These are phyloP conservation scores for Begonia peltatifolia DNA, from an alignment of 306 rosid genomes.

Conservation along the genomic window DNA sequence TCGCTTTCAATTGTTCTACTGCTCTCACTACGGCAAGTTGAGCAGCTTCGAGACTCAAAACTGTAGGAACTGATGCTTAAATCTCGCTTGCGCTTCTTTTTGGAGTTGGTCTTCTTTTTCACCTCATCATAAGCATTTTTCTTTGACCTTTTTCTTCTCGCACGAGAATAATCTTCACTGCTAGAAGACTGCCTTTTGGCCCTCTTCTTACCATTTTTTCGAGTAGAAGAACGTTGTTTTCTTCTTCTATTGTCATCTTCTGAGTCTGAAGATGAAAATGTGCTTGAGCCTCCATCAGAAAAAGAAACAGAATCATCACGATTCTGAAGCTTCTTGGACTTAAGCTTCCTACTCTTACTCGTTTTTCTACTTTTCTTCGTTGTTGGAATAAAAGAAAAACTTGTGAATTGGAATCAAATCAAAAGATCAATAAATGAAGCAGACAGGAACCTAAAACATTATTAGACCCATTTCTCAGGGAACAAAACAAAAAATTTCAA, in stretches of 20 bases:
- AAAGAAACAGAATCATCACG: constrained; percentile 31
- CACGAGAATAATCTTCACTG: constrained; percentile 29
- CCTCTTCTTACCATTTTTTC: constrained; percentile 45
- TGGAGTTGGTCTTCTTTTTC: constrained; percentile 26
- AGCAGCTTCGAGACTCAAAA: constrained; percentile 30
- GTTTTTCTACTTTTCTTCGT: constrained; percentile 33
- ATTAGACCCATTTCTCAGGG: not conserved
- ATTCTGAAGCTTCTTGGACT: constrained; percentile 51
- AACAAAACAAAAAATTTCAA: not conserved
- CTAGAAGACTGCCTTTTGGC: constrained; percentile 26
- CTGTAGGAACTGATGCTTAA: constrained; percentile 26
- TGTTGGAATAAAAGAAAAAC: constrained; percentile 17
- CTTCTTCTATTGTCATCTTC: constrained; percentile 35
- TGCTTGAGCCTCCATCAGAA: constrained; percentile 22
- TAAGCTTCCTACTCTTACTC: constrained; percentile 26
- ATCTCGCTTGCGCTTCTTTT: constrained; percentile 48
- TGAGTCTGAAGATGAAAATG: constrained; percentile 32
- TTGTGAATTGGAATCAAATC: not conserved
- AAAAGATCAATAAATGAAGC: not conserved
- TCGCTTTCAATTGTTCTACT: constrained; percentile 25
- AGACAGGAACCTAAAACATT: not conserved
- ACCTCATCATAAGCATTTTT: constrained; percentile 24
- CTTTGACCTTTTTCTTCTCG: constrained; percentile 36
- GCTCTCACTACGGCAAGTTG: constrained; percentile 32
- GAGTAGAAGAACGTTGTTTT: constrained; percentile 29